These are phyloP conservation scores for Podaxis sp. DNA, from an alignment of 768 basidiomycete species.

Conservation along the genomic window DNA sequence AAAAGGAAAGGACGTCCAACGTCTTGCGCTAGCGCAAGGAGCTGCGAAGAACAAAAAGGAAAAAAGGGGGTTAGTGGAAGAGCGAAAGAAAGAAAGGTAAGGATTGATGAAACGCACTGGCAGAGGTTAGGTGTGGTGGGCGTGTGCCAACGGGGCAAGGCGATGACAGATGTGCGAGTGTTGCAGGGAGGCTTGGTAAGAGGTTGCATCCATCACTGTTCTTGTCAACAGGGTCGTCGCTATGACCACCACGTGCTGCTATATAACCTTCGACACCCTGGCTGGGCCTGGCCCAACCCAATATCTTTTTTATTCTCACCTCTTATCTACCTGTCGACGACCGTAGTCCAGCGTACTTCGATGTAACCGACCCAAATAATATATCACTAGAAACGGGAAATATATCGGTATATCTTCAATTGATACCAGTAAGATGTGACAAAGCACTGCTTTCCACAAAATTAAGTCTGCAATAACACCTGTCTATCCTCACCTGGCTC, in stretches of 20 bases:
- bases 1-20: conserved; percentile 66
- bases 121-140: not conserved
- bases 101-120: conserved; percentile 12
- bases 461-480: not conserved
- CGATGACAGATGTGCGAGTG: not conserved
- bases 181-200: not conserved
- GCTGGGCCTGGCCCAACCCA: not conserved
- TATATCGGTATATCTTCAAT: not conserved
- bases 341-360: not conserved
- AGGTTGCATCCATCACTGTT: conserved; percentile 3
- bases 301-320: not conserved
- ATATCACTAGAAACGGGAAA: not conserved
- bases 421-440: not conserved
- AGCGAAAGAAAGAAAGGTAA: conserved; percentile 13
- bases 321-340: not conserved
- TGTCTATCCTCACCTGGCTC: too few relatives aligned
- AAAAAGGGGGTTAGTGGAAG: conserved; percentile 17
- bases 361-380: not conserved
- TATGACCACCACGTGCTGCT: not conserved
- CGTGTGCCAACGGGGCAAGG: not conserved
- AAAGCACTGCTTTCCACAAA: not conserved
- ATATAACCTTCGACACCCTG: not conserved
- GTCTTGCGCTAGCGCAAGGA: conserved; percentile 53
- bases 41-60: conserved; percentile 31
- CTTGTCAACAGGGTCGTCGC: conserved; percentile 9